Base-by-base conservation (phyloP, 768 basidiomycete genomes). In the Collybiopsis confluens region DNA sequence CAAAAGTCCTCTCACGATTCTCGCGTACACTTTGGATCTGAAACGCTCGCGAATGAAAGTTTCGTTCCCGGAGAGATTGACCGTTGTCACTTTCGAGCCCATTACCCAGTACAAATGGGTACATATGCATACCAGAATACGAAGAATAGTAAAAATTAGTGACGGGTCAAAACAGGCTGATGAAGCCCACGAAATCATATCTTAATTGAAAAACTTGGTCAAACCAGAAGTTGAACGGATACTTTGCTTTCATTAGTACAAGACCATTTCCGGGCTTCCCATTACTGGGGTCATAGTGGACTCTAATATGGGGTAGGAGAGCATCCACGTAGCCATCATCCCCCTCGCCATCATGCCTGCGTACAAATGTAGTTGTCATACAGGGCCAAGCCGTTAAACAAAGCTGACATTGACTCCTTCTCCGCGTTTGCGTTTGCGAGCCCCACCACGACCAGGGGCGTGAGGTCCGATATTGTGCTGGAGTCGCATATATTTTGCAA, bases 401-500 rank as follows among this genome's bases (percentile, higher is more conserved):
- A 65, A 38, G 65, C 76, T 1, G 65, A 67, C 13, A 75, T 79
- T 35, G 74, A 73, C 55, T 45, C 38, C 60, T 58, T 54, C 58
- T 4, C 68, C 74, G 27, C 85, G 81, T 63, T 90, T 90, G 51
- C 89, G 84, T 63, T 88, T 87, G 46, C 85, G 79, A 15, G 70
- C 68, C 16, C 86, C 86, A 41, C 86, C 88, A 36, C 87, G 79
- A 4, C 85, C 83, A 0, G 90, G 86, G 1, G 82, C 75, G 0
- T 90, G 88, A 0, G 88, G 85, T 1, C 77, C 77, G 64, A 89
- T 83, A 60, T 88, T 85, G 70, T 93, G 90, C 62, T 94, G 90
- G 28, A 90, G 82, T 23, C 92, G 86, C 82, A 93, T 87, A 67
- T 97, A 94, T 64, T 96, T 96, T 20, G 86, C 86, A 18, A 96